Conservation (phyloP, 768 basidiomycete genomes). For the Tricholomella constricta region DNA sequence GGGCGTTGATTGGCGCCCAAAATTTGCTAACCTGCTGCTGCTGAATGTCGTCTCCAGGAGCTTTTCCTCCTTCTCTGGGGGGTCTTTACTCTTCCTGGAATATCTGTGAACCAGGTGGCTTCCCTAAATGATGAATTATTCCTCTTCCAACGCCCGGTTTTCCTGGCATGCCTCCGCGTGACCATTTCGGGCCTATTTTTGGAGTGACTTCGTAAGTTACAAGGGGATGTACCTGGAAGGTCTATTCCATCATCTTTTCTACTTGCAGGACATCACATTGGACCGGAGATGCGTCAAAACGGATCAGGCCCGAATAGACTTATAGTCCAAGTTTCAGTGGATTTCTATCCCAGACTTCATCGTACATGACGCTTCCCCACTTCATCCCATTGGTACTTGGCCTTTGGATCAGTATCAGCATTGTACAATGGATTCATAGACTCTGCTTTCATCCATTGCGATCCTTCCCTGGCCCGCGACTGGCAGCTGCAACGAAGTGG, state of each 20-base stretch:
- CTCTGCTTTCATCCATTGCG: constrained; percentile 7
- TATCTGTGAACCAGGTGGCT: not conserved
- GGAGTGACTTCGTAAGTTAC: too few species aligned
- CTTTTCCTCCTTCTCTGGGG: not conserved
- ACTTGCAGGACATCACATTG: not conserved
- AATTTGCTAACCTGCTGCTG: not conserved
- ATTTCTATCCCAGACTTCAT: not conserved
- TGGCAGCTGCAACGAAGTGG: constrained; percentile 6
- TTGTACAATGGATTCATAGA: not conserved
- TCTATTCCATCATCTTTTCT: not conserved
- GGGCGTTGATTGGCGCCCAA: not conserved
- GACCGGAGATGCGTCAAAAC: not conserved
- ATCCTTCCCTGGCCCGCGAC: constrained; percentile 9
- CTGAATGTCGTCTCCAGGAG: not conserved
- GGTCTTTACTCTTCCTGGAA: not conserved
- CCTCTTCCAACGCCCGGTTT: not conserved
- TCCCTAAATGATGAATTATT: not conserved
- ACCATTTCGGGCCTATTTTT: too few species aligned
- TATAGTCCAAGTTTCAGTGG: not conserved
- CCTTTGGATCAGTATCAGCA: not conserved
- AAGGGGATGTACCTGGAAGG: too few species aligned
- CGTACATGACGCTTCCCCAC: not conserved
- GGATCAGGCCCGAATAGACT: not conserved
- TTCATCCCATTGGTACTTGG: not conserved
- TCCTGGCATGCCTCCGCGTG: too few species aligned